Percentiles rank a stretch among this genome's conserved stretches.
phyloP scores from a whole-genome alignment of 441 rosid genomes.

The Daphne laureola region DNA sequence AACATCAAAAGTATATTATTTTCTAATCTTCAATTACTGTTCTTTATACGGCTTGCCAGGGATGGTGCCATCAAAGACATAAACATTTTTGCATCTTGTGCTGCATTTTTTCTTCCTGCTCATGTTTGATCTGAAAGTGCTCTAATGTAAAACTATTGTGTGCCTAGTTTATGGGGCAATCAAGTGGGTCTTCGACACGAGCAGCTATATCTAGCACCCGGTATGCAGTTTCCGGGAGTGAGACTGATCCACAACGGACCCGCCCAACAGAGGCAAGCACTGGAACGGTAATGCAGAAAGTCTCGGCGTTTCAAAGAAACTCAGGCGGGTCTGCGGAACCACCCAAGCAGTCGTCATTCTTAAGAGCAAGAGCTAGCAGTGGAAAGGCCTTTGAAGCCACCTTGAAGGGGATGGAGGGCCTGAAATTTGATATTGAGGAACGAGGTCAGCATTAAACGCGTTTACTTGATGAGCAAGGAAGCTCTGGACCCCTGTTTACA shows the following conservation, averaged over 20 bases:
- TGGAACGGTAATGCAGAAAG: slow-evolving; percentile 19
- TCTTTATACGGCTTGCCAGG: no score
- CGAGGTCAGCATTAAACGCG: slow-evolving; percentile 38
- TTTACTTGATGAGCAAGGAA: no score
- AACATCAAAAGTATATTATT: no score
- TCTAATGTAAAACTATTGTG: slow-evolving; percentile 8
- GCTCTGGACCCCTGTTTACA: no score
- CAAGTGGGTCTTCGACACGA: slow-evolving; percentile 45
- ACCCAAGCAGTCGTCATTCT: slow-evolving; percentile 44
- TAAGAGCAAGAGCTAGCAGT: slow-evolving; percentile 21
- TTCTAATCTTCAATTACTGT: no score
- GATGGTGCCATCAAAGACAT: no score
- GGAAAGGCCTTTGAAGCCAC: slow-evolving; percentile 51
- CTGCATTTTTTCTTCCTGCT: no score
- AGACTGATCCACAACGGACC: slow-evolving; percentile 33
- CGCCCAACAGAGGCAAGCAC: slow-evolving; percentile 16
- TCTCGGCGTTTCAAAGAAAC: slow-evolving; percentile 37
- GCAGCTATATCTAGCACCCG: slow-evolving; percentile 40
- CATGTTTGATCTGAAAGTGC: no score
- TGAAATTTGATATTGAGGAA: slow-evolving; percentile 55
- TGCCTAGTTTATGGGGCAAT: slow-evolving; percentile 28
- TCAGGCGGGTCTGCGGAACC: slow-evolving; percentile 38
- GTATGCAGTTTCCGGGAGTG: slow-evolving; percentile 35
- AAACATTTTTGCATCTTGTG: no score
- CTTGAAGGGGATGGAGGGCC: slow-evolving; percentile 65